phyloP scores from a whole-genome alignment of 2,329 filamentous ascomycete species.

The Exophiala sp. region DNA sequence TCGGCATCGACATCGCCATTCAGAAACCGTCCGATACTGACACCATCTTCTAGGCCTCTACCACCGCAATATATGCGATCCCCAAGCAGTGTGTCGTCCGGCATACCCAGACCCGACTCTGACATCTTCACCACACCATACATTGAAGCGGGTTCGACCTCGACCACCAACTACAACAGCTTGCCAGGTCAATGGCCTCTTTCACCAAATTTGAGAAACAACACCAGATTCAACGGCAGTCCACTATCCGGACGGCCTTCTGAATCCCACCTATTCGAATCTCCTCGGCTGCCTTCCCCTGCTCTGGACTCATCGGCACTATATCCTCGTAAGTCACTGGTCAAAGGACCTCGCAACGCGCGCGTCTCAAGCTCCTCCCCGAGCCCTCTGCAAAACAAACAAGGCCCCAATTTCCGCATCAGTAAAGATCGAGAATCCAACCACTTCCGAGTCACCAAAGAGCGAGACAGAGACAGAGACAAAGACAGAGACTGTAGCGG shows the following conservation, averaged over 20 bases:
- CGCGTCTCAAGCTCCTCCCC: slow-evolving; percentile 5
- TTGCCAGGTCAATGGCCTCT: slow-evolving; percentile 11
- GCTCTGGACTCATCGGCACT: slow-evolving; percentile 11
- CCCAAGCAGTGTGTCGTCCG: slow-evolving; percentile 3
- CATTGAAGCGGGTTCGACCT: not conserved
- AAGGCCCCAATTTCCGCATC: slow-evolving; percentile 1
- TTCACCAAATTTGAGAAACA: not conserved
- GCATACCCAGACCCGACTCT: slow-evolving; percentile 17
- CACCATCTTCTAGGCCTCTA: slow-evolving; percentile 10
- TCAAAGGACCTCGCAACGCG: slow-evolving; percentile 21
- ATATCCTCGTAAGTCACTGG: slow-evolving; percentile 17
- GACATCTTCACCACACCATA: slow-evolving; percentile 11
- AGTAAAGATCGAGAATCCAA: slow-evolving; percentile 12
- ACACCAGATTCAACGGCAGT: not conserved
- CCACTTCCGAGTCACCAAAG: no score
- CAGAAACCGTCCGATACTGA: slow-evolving; percentile 15
- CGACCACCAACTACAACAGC: not conserved
- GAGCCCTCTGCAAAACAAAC: slow-evolving; percentile 23
- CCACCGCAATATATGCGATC: slow-evolving; percentile 8
- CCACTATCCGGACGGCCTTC: slow-evolving; percentile 9
- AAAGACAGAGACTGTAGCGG: not conserved
- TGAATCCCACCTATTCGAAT: slow-evolving; percentile 8
- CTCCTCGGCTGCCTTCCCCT: slow-evolving; percentile 17
- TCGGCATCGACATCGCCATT: slow-evolving; percentile 14
- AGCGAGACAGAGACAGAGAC: no score